Percentiles rank a stretch among this genome's conserved stretches.
Evolutionary conservation across 192 early-diverging fungal genomes (phyloP).

Genomic region (Coemansia sp.): DNA sequence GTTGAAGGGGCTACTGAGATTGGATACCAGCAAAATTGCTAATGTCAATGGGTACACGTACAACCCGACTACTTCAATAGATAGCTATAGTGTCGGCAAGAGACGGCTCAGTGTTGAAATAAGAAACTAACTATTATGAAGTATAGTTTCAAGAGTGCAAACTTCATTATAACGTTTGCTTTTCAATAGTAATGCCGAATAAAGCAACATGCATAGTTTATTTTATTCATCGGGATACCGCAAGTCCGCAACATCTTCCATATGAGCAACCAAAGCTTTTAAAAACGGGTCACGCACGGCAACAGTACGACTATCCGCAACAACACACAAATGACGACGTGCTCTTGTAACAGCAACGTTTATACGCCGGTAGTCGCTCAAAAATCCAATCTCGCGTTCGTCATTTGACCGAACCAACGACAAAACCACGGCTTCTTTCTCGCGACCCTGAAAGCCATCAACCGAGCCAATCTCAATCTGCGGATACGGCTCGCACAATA

Average conservation of each 20-base stretch:
- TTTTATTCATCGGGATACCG: constrained; percentile 20
- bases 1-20: too few relatives aligned
- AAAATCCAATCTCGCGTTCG: constrained; percentile 77
- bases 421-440: constrained; percentile 83
- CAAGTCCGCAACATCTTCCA: constrained; percentile 56
- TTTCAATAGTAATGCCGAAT: too few relatives aligned
- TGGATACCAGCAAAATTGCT: too few relatives aligned
- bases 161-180: too few relatives aligned
- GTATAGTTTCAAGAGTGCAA: too few relatives aligned
- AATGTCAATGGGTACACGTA: too few relatives aligned
- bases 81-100: too few relatives aligned
- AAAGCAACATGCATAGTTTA: too few relatives aligned
- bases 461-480: constrained; percentile 79
- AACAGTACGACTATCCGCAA: constrained; percentile 74
- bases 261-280: constrained; percentile 51
- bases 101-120: too few relatives aligned
- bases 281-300: constrained; percentile 44
- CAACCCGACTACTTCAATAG: too few relatives aligned
- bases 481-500: constrained; percentile 58
- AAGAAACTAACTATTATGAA: too few relatives aligned
- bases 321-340: constrained; percentile 79
- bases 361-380: constrained; percentile 74
- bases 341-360: constrained; percentile 92
- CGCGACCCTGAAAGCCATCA: constrained; percentile 90
- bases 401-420: constrained; percentile 81